Conservation (phyloP, 768 basidiomycete genomes). For the Russula sp. region DNA sequence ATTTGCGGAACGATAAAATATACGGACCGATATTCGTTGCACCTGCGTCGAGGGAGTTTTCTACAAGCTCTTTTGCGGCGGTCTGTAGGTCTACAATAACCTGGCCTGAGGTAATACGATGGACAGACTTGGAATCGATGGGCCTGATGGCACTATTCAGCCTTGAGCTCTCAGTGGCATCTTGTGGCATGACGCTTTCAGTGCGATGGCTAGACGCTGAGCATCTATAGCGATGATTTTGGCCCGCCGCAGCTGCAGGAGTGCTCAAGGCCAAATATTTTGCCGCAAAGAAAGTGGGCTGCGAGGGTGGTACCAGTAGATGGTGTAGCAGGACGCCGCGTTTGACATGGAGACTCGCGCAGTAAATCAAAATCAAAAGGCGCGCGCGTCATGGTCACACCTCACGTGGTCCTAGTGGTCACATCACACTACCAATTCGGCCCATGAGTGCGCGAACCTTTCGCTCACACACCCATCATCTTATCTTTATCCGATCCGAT, state of each 20-base stretch:
- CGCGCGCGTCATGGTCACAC: constrained; percentile 5
- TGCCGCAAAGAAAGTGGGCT: neutral
- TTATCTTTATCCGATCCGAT: neutral
- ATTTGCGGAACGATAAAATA: neutral
- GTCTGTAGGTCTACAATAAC: constrained; percentile 91
- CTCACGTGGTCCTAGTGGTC: constrained; percentile 10
- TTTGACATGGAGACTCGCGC: neutral
- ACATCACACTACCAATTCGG: neutral
- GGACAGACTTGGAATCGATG: constrained; percentile 73
- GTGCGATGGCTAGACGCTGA: neutral
- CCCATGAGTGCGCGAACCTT: too few species aligned
- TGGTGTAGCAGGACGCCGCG: neutral
- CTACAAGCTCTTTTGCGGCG: constrained; percentile 92
- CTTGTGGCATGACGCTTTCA: too few species aligned
- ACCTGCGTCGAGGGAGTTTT: constrained; percentile 92
- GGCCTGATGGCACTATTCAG: constrained; percentile 33
- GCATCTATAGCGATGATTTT: neutral
- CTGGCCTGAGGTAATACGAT: constrained; percentile 89
- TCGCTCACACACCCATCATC: neutral
- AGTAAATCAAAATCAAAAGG: too few species aligned
- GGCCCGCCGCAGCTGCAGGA: too few species aligned
- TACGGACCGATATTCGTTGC: constrained; percentile 75
- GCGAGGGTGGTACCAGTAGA: neutral
- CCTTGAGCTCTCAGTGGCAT: too few species aligned
- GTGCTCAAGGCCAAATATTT: neutral